Evolutionary conservation across 2,329 filamentous ascomycete species (phyloP), one percentile per base, ranked within the genome.

Genomic region (Colletotrichum sp.): DNA sequence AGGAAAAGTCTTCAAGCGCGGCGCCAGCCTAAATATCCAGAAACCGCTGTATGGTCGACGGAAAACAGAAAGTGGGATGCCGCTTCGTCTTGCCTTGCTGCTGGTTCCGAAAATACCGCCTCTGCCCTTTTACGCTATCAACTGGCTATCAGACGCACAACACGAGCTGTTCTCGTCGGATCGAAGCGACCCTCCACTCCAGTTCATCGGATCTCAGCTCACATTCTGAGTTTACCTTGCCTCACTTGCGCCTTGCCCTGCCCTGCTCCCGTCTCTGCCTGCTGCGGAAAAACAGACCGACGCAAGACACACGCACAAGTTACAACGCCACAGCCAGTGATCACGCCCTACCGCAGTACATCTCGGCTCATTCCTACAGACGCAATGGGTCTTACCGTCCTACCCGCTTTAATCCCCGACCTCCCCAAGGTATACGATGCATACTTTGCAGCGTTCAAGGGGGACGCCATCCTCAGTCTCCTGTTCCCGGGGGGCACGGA

Each of bases 391-490:
- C 85, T 85, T 72, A 82, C 84, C 39, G 83, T 89, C 30, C 80
- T 86, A 30, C 87, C 87, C 43, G 86, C 87, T 24, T 81, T 88
- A 52, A 84, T 88, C 71, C 84, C 86, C 16, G 87, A 89, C 79
- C 88, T 89, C 79, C 82, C 83, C 36, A 81, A 81, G 39, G 83
- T 89, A 39, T 89, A 89, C 83, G 84, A 88, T 75, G 82, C 85
- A 67, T 89, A 89, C 82, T 89, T 89, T 55, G 74, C 43, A n/a
- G 85, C 87, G 36, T 89, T 89, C 81, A 81, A 84, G 68, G 83
- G 84, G 72, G 81, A 81, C 10, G 75, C 85, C 26, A 85, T 89
- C 74, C 82, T 87, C 60, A 81, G 85, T 30, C 83, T 87, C n/a
- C 80, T 88, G n/a, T 88, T 88, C 74, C 85, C 87, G 0, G 77